Evolutionary conservation across 108 stramenopile genomes (phyloP).

Genomic region (Poteriospumella lacustris): DNA sequence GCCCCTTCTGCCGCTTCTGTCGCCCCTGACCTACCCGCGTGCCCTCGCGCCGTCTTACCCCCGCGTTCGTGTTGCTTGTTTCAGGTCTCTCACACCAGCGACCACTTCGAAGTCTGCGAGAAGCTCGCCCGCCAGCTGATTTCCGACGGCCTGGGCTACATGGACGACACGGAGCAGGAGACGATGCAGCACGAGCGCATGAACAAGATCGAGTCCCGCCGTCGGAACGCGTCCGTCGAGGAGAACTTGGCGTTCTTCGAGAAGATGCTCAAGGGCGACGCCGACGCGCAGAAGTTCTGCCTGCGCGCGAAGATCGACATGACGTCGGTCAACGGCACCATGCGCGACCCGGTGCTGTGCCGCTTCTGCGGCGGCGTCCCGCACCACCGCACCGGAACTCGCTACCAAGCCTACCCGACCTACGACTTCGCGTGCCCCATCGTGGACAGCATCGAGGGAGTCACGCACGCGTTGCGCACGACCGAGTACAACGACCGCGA

Average conservation of each 20-base stretch:
- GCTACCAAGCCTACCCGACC: slow-evolving; percentile 96
- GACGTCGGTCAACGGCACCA: slow-evolving; percentile 85
- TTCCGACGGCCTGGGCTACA: slow-evolving; percentile 82
- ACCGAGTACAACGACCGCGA: slow-evolving; percentile 97
- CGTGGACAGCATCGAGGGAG: slow-evolving; percentile 95
- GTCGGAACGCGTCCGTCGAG: slow-evolving; percentile 63
- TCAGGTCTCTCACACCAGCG: slow-evolving; percentile 75
- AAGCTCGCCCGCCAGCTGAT: slow-evolving; percentile 80
- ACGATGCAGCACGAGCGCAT: slow-evolving; percentile 36
- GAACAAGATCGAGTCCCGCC: slow-evolving; percentile 30
- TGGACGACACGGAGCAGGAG: slow-evolving; percentile 98
- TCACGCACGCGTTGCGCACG: slow-evolving; percentile 94
- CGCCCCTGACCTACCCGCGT: too few species aligned
- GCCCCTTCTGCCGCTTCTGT: too few species aligned
- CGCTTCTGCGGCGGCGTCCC: slow-evolving; percentile 78
- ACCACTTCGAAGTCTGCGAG: slow-evolving; percentile 73
- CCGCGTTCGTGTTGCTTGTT: neutral
- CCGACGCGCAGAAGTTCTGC: slow-evolving; percentile 58
- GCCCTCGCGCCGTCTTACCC: neutral
- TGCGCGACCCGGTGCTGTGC: slow-evolving; percentile 95
- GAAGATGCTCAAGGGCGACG: slow-evolving; percentile 69
- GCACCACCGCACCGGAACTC: slow-evolving; percentile 90
- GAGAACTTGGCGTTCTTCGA: slow-evolving; percentile 76
- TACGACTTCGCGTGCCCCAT: slow-evolving; percentile 99
- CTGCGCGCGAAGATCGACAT: slow-evolving; percentile 97